Evolutionary conservation across 2,329 filamentous ascomycete species (phyloP).

Genomic region (Aciculosporium take): DNA sequence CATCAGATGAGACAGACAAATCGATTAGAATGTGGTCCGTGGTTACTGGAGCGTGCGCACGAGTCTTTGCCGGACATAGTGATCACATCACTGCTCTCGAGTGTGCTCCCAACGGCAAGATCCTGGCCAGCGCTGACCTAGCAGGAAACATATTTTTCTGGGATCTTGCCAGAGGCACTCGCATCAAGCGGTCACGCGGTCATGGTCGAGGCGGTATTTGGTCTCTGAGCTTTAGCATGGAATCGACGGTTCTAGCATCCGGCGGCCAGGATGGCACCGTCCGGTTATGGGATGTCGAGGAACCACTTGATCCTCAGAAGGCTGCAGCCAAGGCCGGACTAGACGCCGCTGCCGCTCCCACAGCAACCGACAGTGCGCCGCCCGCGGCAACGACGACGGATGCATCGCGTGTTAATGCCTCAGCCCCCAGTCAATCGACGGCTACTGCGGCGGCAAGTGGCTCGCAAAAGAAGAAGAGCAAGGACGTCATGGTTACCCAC

Average conservation of each 20-base stretch:
- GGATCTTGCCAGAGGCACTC: slow-evolving; percentile 75
- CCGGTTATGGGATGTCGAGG: slow-evolving; percentile 79
- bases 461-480: slow-evolving; percentile 58
- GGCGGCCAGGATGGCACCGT: slow-evolving; percentile 88
- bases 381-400: slow-evolving; percentile 14
- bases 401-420: slow-evolving; percentile 11
- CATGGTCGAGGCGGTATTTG: slow-evolving; percentile 90
- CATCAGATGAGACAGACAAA: slow-evolving; percentile 70
- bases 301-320: slow-evolving; percentile 51
- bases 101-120: slow-evolving; percentile 75
- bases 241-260: slow-evolving; percentile 80
- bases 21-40: slow-evolving; percentile 96
- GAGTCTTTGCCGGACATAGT: slow-evolving; percentile 82
- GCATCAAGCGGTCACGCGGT: slow-evolving; percentile 84
- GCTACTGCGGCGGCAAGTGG: slow-evolving; percentile 15
- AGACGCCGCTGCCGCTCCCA: slow-evolving; percentile 27
- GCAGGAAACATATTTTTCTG: slow-evolving; percentile 86
- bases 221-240: slow-evolving; percentile 84
- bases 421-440: slow-evolving; percentile 13
- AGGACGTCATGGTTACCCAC: slow-evolving; percentile 78
- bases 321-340: slow-evolving; percentile 31
- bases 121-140: slow-evolving; percentile 81
- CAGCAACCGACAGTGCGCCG: slow-evolving; percentile 30
- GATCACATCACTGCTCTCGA: slow-evolving; percentile 76
- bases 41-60: slow-evolving; percentile 72